phyloP scores from a whole-genome alignment of 768 basidiomycete species.

The Naematelia aurantialba region DNA sequence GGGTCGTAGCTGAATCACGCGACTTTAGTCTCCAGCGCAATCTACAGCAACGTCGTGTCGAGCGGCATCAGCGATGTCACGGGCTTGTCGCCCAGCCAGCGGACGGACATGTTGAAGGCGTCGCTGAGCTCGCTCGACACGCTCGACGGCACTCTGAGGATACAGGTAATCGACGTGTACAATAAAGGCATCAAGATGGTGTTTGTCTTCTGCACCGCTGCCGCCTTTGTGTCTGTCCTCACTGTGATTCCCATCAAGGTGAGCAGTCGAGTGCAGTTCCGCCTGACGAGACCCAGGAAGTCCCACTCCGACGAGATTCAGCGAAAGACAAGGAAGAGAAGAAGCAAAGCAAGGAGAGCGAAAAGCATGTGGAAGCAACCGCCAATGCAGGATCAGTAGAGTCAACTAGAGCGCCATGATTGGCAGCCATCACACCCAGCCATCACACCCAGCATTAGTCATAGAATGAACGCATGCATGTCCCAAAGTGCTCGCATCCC shows the following conservation, averaged over 20 bases:
- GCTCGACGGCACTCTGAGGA: constrained; percentile 2
- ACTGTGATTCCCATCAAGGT: constrained; percentile 12
- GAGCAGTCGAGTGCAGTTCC: background rate
- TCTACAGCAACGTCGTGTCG: constrained; percentile 38
- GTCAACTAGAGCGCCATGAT: background rate
- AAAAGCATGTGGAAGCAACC: background rate
- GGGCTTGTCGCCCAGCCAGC: constrained; percentile 8
- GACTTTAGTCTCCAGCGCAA: constrained; percentile 33
- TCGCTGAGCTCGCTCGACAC: constrained; percentile 7
- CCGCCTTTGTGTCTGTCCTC: constrained; percentile 26
- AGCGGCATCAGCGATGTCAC: constrained; percentile 5
- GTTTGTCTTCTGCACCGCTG: constrained; percentile 33
- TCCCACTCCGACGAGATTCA: background rate
- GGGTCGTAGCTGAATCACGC: background rate
- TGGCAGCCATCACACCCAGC: background rate
- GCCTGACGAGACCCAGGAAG: background rate
- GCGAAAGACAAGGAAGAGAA: background rate
- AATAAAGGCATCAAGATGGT: constrained; percentile 27
- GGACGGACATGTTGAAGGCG: constrained; percentile 6
- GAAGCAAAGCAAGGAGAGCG: background rate
- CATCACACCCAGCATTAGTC: background rate
- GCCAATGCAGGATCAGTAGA: background rate
- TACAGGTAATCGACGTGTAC: constrained; percentile 26
- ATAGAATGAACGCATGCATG: background rate
- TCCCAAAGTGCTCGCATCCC: background rate